Evolutionary conservation across 169 alveolate genomes (phyloP).

Genomic region (Amoebophrya sp.): DNA sequence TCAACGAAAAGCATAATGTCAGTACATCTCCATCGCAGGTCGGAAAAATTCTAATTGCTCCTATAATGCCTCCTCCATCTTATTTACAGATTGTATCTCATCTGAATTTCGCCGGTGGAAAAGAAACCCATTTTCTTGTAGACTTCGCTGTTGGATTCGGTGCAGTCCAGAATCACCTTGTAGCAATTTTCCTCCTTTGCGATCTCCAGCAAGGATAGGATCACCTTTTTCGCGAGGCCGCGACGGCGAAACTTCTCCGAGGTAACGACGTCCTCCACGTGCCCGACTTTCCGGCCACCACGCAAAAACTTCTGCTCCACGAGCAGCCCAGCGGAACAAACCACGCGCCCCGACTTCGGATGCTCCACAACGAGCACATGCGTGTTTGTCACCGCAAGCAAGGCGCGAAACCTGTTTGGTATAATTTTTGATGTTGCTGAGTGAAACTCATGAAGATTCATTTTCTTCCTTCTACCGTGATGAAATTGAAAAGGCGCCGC

Average conservation of each 20-base stretch:
- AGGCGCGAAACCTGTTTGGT: constrained; percentile 16
- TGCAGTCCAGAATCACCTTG: not conserved
- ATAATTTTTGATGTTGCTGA: too few species aligned
- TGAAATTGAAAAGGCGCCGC: too few species aligned
- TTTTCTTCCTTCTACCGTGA: too few species aligned
- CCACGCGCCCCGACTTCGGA: not conserved
- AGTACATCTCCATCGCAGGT: too few species aligned
- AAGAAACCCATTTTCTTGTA: not conserved
- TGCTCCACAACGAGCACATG: not conserved
- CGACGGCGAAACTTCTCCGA: not conserved
- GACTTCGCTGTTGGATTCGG: not conserved
- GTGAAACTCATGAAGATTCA: too few species aligned
- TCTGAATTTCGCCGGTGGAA: not conserved
- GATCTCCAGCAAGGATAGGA: not conserved
- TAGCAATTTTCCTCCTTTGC: not conserved
- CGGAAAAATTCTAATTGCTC: too few species aligned
- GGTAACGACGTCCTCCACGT: not conserved
- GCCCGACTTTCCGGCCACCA: not conserved
- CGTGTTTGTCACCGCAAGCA: not conserved
- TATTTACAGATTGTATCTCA: not conserved
- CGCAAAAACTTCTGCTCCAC: not conserved
- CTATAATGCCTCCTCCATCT: too few species aligned
- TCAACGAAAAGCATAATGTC: too few species aligned
- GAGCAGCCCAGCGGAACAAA: not conserved
- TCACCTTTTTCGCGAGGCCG: not conserved